A percentile compares a stretch with the other conserved stretches of the same genome.
Evolutionary conservation across 164 flowering plant species (phyloP).

Genomic region (Berberis vulgaris): DNA sequence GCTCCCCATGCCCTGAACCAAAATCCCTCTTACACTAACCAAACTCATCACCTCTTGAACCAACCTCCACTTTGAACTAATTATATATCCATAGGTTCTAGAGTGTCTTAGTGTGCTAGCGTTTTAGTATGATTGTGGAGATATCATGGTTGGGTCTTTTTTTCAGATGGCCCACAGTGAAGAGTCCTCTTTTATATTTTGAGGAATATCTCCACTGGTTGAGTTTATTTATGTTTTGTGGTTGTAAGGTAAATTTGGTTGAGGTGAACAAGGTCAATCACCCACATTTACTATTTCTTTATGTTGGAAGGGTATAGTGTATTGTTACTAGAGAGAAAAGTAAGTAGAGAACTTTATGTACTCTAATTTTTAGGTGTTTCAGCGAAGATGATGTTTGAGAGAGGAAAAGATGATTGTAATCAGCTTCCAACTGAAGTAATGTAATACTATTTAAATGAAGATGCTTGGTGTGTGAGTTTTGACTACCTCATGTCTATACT

Average conservation of each 20-base stretch:
- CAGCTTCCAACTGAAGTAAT: too few relatives aligned
- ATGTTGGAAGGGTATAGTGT: too few relatives aligned
- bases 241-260: background rate
- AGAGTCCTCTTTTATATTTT: background rate
- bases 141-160: background rate
- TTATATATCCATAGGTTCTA: background rate
- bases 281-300: background rate
- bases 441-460: too few relatives aligned
- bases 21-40: slow-evolving; percentile 6
- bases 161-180: background rate
- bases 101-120: background rate
- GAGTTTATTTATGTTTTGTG: background rate
- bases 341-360: too few relatives aligned
- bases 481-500: too few relatives aligned
- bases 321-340: too few relatives aligned
- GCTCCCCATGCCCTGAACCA: background rate
- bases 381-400: too few relatives aligned
- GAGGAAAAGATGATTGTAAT: too few relatives aligned
- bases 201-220: background rate
- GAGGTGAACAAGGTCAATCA: background rate
- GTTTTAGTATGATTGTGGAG: background rate
- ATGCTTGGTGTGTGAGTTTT: too few relatives aligned
- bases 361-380: too few relatives aligned
- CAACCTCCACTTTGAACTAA: background rate
- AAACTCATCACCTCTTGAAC: background rate